Evolutionary conservation across 2,329 filamentous ascomycete species (phyloP), one percentile per base, ranked within the genome.

Genomic region (Calonectria honghensis): DNA sequence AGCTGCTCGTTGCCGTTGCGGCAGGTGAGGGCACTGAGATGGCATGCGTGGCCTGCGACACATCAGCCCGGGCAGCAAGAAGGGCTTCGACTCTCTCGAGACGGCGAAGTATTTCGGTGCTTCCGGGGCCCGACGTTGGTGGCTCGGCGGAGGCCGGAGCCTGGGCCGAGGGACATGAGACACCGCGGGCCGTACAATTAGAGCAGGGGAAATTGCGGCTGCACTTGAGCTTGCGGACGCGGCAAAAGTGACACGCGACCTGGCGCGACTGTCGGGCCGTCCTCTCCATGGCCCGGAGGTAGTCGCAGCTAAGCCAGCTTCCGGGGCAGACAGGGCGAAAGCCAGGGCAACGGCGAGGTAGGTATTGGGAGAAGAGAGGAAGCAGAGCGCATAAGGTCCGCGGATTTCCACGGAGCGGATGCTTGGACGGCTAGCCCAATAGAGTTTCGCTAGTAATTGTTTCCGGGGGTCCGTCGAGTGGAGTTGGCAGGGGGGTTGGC

Each of bases 161-260:
- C 70, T 73, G 32, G 73, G 76, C 37, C 72, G 35, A 39, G 10
- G 57, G 81, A 74, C 84, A 85, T 18, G 77, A 73, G 29, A 85
- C 78, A 73, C 83, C 83, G 71, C 84, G 83, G 70, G 80, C 81
- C 51, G 81, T 83, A 74, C 84, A 85, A 77, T 85, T 85, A 65
- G 80, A 80, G 74, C 84, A 85, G 3, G 84, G 84, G 61, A 85
- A 84, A 54, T 82, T 79, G 52, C 84, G 81, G 68, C 82, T 85
- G 77, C 84, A 85, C 41, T 83, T 82, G 45, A 85, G 75, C 77
- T 85, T 85, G 69, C 83, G 83, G 65, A 81, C 79, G 66, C 83
- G 79, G 74, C 83, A 85, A 65, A 84, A 79, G 70, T 83, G 81
- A 61, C 83, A 85, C 50, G 83, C 85, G 45, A 85, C 79, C 39